Evolutionary conservation across 2,329 filamentous ascomycete species (phyloP).

Genomic region (Beauveria sp.): DNA sequence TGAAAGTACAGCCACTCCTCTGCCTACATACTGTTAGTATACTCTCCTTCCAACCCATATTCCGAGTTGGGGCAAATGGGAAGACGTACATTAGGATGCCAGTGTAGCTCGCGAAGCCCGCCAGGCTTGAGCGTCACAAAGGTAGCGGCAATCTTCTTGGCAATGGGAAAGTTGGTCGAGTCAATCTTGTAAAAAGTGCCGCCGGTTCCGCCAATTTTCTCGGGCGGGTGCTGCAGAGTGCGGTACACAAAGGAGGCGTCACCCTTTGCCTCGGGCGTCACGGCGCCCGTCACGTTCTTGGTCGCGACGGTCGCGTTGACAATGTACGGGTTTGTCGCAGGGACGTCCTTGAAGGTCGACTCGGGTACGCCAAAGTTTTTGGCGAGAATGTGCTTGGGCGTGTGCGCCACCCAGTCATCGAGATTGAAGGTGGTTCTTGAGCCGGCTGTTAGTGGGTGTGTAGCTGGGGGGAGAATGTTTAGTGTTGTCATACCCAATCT

Average conservation of each 20-base stretch:
- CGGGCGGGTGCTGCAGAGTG: constrained; percentile 46
- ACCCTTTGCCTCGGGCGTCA: constrained; percentile 42
- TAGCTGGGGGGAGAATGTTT: neutral
- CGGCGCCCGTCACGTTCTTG: constrained; percentile 27
- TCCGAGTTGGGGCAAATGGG: neutral
- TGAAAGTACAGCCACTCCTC: constrained; percentile 70
- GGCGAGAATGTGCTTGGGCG: constrained; percentile 52
- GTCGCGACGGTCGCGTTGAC: constrained; percentile 46
- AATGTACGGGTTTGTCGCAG: constrained; percentile 54
- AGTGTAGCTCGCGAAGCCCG: constrained; percentile 58
- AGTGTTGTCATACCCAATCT: constrained; percentile 38
- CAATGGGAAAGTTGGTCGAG: constrained; percentile 58
- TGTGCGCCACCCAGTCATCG: constrained; percentile 63
- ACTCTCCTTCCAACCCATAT: too few relatives aligned
- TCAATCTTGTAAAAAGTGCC: constrained; percentile 59
- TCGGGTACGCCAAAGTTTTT: constrained; percentile 61
- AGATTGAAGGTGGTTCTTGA: constrained; percentile 61
- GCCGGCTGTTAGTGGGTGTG: neutral
- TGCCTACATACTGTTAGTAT: constrained; percentile 32
- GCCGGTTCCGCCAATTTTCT: constrained; percentile 52
- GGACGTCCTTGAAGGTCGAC: constrained; percentile 52
- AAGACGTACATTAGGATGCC: constrained; percentile 58
- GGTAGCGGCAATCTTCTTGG: constrained; percentile 58
- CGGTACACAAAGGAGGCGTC: constrained; percentile 57
- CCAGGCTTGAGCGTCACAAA: constrained; percentile 57